These are phyloP conservation scores for Phytophthora nicotianae DNA, from an alignment of 352 stramenopile species.

Conservation along the genomic window DNA sequence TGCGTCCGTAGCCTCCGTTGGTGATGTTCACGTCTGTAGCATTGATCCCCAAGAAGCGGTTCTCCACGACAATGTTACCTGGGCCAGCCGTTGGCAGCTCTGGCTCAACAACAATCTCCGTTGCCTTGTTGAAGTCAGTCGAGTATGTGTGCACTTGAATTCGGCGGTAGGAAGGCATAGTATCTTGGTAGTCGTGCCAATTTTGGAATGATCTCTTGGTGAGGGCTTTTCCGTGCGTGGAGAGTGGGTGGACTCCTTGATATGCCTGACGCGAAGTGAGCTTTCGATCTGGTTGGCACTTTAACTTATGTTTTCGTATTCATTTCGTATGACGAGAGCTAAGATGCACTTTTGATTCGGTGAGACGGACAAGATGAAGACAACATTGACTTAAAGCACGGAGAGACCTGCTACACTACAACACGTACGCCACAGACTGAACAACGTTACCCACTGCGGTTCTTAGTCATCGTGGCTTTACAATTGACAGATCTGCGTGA, in stretches of 20 bases:
- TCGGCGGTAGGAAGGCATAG: constrained; percentile 39
- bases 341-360: constrained; percentile 19
- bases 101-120: constrained; percentile 34
- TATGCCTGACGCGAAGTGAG: constrained; percentile 13
- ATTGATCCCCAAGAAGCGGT: constrained; percentile 47
- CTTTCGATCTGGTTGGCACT: constrained; percentile 24
- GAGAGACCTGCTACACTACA: no score
- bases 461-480: constrained; percentile 25
- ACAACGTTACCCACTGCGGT: constrained; percentile 8
- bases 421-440: background rate
- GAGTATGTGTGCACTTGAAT: constrained; percentile 52
- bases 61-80: constrained; percentile 46
- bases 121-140: constrained; percentile 49
- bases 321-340: constrained; percentile 12
- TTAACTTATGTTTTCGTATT: constrained; percentile 13
- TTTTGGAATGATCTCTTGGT: constrained; percentile 9
- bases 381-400: background rate
- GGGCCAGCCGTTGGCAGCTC: constrained; percentile 32
- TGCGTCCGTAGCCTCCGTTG: constrained; percentile 37
- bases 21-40: constrained; percentile 62
- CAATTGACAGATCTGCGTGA: constrained; percentile 11
- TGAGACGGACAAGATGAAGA: background rate
- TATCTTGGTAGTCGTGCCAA: constrained; percentile 6
- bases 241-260: constrained; percentile 1
- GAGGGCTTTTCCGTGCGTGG: background rate